Evolutionary conservation across 2,329 filamentous ascomycete species (phyloP).

Genomic region (Triangularia setosa): DNA sequence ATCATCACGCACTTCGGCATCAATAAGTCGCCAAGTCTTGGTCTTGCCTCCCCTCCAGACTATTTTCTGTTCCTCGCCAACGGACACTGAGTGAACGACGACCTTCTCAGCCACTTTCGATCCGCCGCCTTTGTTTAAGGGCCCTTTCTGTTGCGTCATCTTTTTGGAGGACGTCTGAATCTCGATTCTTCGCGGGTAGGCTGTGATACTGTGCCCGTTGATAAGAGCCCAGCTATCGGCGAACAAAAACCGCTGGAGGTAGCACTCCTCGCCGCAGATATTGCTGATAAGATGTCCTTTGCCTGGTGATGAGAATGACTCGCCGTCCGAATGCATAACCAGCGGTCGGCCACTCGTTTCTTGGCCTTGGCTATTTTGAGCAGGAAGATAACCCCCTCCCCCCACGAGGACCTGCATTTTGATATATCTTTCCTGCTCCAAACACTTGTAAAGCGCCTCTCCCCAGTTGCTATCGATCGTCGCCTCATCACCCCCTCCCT

Average conservation of each 20-base stretch:
- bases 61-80: slow-evolving; percentile 17
- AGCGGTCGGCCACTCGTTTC: slow-evolving; percentile 21
- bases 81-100: neutral
- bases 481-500: neutral
- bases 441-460: slow-evolving; percentile 39
- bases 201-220: slow-evolving; percentile 38
- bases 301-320: slow-evolving; percentile 26
- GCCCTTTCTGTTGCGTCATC: neutral
- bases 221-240: slow-evolving; percentile 45
- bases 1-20: slow-evolving; percentile 33
- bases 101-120: neutral
- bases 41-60: slow-evolving; percentile 32
- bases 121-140: neutral
- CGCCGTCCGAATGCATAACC: slow-evolving; percentile 31
- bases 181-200: neutral
- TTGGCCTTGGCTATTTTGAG: slow-evolving; percentile 22
- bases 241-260: slow-evolving; percentile 45
- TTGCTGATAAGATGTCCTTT: slow-evolving; percentile 41
- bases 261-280: slow-evolving; percentile 42
- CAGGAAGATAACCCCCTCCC: slow-evolving; percentile 32
- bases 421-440: slow-evolving; percentile 33
- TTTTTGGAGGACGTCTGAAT: neutral
- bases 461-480: slow-evolving; percentile 36
- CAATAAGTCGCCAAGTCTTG: slow-evolving; percentile 40
- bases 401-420: slow-evolving; percentile 41